phyloP scores from a whole-genome alignment of 2,329 filamentous ascomycete species.

The Beauveria brongniartii region DNA sequence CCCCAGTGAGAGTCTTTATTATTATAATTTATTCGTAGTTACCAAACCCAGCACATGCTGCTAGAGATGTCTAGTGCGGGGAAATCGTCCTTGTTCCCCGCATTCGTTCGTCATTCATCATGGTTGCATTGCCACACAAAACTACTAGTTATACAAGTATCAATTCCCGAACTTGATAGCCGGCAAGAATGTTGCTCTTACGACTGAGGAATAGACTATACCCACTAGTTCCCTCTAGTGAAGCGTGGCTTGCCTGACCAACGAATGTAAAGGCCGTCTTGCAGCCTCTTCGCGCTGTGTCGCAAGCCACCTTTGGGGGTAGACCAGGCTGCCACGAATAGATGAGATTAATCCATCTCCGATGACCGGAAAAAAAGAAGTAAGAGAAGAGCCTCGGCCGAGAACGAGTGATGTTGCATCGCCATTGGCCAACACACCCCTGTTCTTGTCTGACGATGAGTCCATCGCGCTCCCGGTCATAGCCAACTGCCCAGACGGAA shows the following conservation, averaged over 20 bases:
- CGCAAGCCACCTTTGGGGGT: neutral
- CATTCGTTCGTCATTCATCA: neutral
- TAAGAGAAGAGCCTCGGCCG: constrained; percentile 1
- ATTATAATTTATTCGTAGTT: too few species aligned
- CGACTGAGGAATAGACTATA: neutral
- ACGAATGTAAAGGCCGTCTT: neutral
- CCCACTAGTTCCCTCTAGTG: neutral
- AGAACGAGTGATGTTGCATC: neutral
- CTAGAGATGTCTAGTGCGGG: neutral
- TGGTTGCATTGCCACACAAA: neutral
- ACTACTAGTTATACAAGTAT: neutral
- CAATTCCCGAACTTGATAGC: neutral
- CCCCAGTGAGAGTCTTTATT: neutral
- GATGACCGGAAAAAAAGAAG: neutral
- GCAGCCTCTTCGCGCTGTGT: neutral
- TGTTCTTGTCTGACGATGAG: neutral
- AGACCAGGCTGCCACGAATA: neutral
- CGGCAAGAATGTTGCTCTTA: neutral
- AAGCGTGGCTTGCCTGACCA: neutral
- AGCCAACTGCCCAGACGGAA: neutral
- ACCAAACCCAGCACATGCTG: neutral
- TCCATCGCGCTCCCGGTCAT: neutral
- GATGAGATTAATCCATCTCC: constrained; percentile 4
- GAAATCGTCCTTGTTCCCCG: neutral
- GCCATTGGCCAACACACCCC: neutral